phyloP scores from a whole-genome alignment of 768 basidiomycete species.

The Boletus bicolor region DNA sequence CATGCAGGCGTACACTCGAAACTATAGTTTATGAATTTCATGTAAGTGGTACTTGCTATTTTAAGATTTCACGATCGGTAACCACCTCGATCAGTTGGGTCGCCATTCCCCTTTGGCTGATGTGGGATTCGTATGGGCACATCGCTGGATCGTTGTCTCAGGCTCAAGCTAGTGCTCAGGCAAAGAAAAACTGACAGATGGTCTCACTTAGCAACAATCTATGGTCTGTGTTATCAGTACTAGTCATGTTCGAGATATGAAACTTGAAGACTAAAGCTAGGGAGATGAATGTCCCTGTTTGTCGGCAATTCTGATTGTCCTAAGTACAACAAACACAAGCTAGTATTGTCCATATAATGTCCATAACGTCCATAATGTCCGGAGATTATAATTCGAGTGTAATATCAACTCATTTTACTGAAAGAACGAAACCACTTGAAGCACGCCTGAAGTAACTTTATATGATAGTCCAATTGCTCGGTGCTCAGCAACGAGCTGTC shows the following conservation, averaged over 20 bases:
- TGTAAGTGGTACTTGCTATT: conserved; percentile 45
- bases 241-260: not conserved
- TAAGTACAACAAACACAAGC: not conserved
- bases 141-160: conserved; percentile 60
- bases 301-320: not conserved
- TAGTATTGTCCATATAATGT: conserved; percentile 9
- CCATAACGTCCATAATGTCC: conserved; percentile 8
- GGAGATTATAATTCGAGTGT: not conserved
- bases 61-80: not conserved
- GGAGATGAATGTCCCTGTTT: not conserved
- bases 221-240: not conserved
- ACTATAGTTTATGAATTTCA: conserved; percentile 71
- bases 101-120: conserved; percentile 66
- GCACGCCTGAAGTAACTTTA: not conserved
- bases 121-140: conserved; percentile 73
- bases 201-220: no score
- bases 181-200: conserved; percentile 34
- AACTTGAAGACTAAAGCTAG: not conserved
- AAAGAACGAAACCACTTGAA: conserved; percentile 5
- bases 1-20: not conserved
- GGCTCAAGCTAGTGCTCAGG: conserved; percentile 30
- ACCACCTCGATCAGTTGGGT: conserved; percentile 61
- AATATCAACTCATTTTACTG: not conserved
- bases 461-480: not conserved
- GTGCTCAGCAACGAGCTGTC: not conserved